These are phyloP conservation scores for Hyphodiscus sp. DNA, from an alignment of 2,329 filamentous ascomycete species.

Conservation along the genomic window DNA sequence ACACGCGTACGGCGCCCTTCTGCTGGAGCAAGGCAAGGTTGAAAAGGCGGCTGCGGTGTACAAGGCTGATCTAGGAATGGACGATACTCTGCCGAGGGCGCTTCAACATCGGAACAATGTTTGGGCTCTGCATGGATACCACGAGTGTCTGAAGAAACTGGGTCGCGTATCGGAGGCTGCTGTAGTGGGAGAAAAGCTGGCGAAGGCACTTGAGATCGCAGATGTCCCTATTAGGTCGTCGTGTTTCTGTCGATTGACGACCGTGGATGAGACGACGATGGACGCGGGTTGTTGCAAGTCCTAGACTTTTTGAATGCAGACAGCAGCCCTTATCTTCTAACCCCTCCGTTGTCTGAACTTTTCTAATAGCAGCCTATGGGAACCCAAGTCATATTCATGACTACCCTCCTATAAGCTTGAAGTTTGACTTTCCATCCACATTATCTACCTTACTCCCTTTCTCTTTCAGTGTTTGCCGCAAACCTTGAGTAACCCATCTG, in stretches of 20 bases:
- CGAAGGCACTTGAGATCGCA: slow-evolving; percentile 45
- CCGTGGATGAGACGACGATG: neutral
- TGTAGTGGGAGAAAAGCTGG: slow-evolving; percentile 43
- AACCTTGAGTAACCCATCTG: too few species aligned
- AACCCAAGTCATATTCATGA: too few species aligned
- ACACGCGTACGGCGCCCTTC: slow-evolving; percentile 63
- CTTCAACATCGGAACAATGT: slow-evolving; percentile 66
- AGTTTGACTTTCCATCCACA: too few species aligned
- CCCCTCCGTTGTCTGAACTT: too few species aligned
- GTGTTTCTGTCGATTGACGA: slow-evolving; percentile 46
- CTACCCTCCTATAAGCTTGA: too few species aligned
- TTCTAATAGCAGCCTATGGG: too few species aligned
- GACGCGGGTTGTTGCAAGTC: neutral
- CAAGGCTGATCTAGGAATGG: slow-evolving; percentile 53
- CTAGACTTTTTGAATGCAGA: too few species aligned
- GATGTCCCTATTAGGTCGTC: slow-evolving; percentile 53
- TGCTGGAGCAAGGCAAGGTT: slow-evolving; percentile 58
- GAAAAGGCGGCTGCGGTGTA: slow-evolving; percentile 53
- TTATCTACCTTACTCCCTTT: too few species aligned
- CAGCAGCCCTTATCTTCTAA: too few species aligned
- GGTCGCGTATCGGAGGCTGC: slow-evolving; percentile 42
- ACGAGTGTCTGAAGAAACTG: slow-evolving; percentile 59
- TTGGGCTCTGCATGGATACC: slow-evolving; percentile 67
- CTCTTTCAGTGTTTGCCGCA: too few species aligned
- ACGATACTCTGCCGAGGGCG: slow-evolving; percentile 54